A percentile compares a stretch with the other conserved stretches of the same genome.
These are phyloP conservation scores for Ceratobasidium theobromae DNA, from an alignment of 1,284 basidiomycete species.

Conservation along the genomic window DNA sequence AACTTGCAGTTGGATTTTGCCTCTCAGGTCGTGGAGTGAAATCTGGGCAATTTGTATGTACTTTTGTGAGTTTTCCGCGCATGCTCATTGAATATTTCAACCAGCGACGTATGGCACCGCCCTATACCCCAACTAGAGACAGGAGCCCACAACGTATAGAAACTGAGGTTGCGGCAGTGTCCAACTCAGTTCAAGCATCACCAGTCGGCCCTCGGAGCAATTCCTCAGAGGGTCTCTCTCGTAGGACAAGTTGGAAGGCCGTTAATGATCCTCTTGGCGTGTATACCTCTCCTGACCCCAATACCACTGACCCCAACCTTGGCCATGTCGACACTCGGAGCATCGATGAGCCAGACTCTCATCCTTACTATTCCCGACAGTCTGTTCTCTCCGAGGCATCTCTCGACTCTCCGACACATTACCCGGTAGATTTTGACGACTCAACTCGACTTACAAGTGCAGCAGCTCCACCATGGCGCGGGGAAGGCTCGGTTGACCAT, in stretches of 20 bases:
- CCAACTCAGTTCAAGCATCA: slow-evolving; percentile 25
- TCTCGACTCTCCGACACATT: slow-evolving; percentile 26
- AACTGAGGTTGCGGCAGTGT: slow-evolving; percentile 23
- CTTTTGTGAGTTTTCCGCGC: background rate
- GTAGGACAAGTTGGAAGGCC: slow-evolving; percentile 25
- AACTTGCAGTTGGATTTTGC: no score
- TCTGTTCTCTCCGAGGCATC: slow-evolving; percentile 19
- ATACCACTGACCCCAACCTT: background rate
- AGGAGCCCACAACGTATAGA: slow-evolving; percentile 21
- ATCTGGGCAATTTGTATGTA: no score
- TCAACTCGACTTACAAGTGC: slow-evolving; percentile 29
- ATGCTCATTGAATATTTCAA: background rate
- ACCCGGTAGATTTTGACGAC: slow-evolving; percentile 26
- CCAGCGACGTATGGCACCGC: slow-evolving; percentile 15
- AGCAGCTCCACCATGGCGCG: slow-evolving; percentile 27
- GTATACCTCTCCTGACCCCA: background rate
- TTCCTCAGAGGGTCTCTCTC: slow-evolving; percentile 17
- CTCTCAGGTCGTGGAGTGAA: no score
- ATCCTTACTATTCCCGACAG: slow-evolving; percentile 1
- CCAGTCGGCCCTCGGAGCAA: slow-evolving; percentile 6
- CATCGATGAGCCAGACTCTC: slow-evolving; percentile 20
- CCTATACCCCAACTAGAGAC: slow-evolving; percentile 24
- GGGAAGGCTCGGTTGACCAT: slow-evolving; percentile 5
- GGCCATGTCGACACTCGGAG: slow-evolving; percentile 18
- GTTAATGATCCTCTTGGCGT: slow-evolving; percentile 1